Percentiles rank a stretch among this genome's conserved stretches.
Conservation (phyloP, 2,329 filamentous ascomycete species). For the Monosporascus cannonballus region DNA sequence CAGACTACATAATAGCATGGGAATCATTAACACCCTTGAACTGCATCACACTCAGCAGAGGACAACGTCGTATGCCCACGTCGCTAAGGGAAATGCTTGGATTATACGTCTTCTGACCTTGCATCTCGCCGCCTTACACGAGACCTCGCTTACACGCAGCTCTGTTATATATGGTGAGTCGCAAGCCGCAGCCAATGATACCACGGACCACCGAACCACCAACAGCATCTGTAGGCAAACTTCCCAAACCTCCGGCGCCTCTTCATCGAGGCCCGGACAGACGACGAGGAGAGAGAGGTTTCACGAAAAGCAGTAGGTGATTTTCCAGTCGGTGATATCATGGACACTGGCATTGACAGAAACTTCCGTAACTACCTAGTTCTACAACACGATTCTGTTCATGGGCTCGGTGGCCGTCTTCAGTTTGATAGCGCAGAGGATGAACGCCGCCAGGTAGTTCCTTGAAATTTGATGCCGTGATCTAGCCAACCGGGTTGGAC, state of each 20-base stretch:
- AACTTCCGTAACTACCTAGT: conserved; percentile 46
- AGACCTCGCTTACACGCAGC: too few species aligned
- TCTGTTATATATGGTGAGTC: conserved; percentile 2
- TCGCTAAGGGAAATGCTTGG: too few species aligned
- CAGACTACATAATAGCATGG: too few species aligned
- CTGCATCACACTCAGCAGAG: too few species aligned
- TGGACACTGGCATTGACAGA: background rate
- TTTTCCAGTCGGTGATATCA: background rate
- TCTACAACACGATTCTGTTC: conserved; percentile 95
- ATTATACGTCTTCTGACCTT: too few species aligned
- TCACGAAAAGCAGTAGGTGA: conserved; percentile 79
- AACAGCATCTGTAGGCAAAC: conserved; percentile 48
- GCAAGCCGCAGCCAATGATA: background rate
- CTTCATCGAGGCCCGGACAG: conserved; percentile 89
- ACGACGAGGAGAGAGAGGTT: conserved; percentile 90
- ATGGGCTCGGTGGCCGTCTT: conserved; percentile 95
- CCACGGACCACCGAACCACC: background rate
- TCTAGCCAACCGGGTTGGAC: background rate
- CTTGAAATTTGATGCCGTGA: background rate
- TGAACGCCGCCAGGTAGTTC: conserved; percentile 48
- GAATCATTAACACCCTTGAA: too few species aligned
- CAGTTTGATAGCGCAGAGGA: conserved; percentile 84
- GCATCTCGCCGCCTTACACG: too few species aligned
- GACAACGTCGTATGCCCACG: too few species aligned
- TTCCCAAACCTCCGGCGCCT: conserved; percentile 92